Evolutionary conservation across 2,329 filamentous ascomycete species (phyloP), one percentile per base, ranked within the genome.

Genomic region (Talaromyces sp.): DNA sequence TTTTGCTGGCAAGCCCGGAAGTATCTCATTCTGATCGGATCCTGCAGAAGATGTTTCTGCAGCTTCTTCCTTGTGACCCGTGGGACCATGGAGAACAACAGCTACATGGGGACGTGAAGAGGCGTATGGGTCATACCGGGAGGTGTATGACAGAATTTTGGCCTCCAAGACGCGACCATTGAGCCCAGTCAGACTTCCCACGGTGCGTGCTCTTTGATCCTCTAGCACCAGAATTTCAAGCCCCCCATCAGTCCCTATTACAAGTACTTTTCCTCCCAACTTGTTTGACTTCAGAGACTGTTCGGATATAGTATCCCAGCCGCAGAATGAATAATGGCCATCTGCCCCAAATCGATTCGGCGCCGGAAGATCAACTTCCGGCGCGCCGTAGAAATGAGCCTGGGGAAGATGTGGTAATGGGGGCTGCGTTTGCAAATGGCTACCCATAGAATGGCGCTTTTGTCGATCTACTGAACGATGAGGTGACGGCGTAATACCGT

Each of bases 231-330:
- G 88, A 16, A 96, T 83, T 66, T 93, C 89, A 57, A 97, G 72
- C 1, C 88, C 88, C 46, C 91, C 91, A 72, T 96, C 89, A 67
- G 88, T 92, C 1, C 93, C 93, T 8, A 91, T 84, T 4, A 96
- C 76, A 50, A 92, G 90, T 86, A 73, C 89, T 88, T 70, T 90
- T 84, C 60, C 67, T 77, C 70, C 72, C 63, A 71, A 69, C 31
- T 71, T 73, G 3, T 71, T 70, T 16, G 70, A 61, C 66, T 81
- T 80, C 61, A 79, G 74, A 6, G 80, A 79, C 2, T 78, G 75
- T 66, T 74, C 77, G 37, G 77, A 73, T 48, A 96, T 80, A 2
- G 82, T 86, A 73, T 96, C 93, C 69, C 96, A 92, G 5, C 89
- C 88, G 72, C 91, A 95, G 72, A 89, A 91, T 68, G 90, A 92